phyloP scores from a whole-genome alignment of 2,329 filamentous ascomycete genomes.

The Stachybotrys echinatus region DNA sequence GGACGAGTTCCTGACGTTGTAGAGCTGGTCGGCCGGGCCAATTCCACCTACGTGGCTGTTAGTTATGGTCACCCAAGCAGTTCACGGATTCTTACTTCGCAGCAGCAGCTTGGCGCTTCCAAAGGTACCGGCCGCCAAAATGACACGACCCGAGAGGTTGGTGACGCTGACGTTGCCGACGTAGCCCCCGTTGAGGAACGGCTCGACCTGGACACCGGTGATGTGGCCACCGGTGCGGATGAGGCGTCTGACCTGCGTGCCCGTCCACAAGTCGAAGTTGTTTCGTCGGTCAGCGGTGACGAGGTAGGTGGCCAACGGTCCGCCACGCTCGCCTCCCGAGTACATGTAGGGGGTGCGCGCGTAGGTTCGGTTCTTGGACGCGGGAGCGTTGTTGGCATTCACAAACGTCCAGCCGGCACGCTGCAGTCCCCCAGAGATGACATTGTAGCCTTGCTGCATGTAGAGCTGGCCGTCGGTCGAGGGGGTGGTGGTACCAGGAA shows the following conservation, averaged over 20 bases:
- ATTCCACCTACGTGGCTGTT: constrained; percentile 40
- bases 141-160: constrained; percentile 54
- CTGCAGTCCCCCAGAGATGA: constrained; percentile 54
- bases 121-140: constrained; percentile 64
- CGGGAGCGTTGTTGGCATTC: constrained; percentile 53
- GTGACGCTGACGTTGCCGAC: constrained; percentile 57
- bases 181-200: constrained; percentile 44
- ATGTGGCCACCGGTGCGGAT: constrained; percentile 56
- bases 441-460: constrained; percentile 60
- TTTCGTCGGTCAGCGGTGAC: constrained; percentile 50
- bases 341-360: constrained; percentile 65
- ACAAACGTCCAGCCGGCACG: constrained; percentile 59
- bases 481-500: constrained; percentile 62
- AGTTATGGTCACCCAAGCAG: background rate
- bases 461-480: constrained; percentile 63
- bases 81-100: constrained; percentile 39
- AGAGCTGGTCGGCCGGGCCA: constrained; percentile 55
- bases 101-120: constrained; percentile 65
- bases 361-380: constrained; percentile 61
- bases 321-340: constrained; percentile 58
- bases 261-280: constrained; percentile 64
- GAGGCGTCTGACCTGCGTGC: constrained; percentile 63
- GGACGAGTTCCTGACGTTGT: constrained; percentile 41
- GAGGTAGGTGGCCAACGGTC: constrained; percentile 68
- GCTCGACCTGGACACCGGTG: constrained; percentile 64